Evolutionary conservation across 164 flowering plant genomes (phyloP), one percentile per base, ranked within the genome.

Genomic region (Litsea cubeba): DNA sequence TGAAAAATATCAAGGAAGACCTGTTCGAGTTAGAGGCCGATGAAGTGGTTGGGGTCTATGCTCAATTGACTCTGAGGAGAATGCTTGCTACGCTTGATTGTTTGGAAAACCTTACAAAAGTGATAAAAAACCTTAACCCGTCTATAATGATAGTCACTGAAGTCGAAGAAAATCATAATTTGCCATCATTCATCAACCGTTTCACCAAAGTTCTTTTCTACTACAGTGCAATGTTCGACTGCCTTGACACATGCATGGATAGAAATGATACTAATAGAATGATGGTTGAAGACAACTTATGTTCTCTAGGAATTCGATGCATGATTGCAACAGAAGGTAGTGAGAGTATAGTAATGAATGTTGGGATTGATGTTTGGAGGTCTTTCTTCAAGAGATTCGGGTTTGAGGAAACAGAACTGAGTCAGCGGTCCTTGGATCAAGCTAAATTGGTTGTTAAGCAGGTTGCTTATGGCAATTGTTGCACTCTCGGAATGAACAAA

Each of bases 181-280:
- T 86, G 5, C 84, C 85, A 3, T 51, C 50, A 0, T 88, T 87
- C 50, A 79, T 81, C 24, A 76, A 75, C 60, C 83, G 89, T 7
- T 88, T 89, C 74, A 80, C 76, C 12, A 85, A 89, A 69, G 79
- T 77, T 2, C 79, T 88, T 15, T 88, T 85, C 81, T 88, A 18
- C 79, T 82, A 68, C 68, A 81, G 89, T 54, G 84, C 87, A 10
- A 80, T 20, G 22, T 86, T 87, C 30, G 87, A 88, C 62, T 84
- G 83, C 76, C 62, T 87, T 2, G 85, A 74, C 8, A 58, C 78
- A 26, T 85, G 71, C 24, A 76, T 87, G 87, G 73, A 75, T 23
- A 70, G 60, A n/a, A 77, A 77, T 24, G 77, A 82, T 58, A 58
- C 46, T 24, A 69, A 77, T 22, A 83, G 87, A 70, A 63, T 54